These are phyloP conservation scores for Pistacia integerrima DNA, from an alignment of 345 rosid species.

Conservation along the genomic window DNA sequence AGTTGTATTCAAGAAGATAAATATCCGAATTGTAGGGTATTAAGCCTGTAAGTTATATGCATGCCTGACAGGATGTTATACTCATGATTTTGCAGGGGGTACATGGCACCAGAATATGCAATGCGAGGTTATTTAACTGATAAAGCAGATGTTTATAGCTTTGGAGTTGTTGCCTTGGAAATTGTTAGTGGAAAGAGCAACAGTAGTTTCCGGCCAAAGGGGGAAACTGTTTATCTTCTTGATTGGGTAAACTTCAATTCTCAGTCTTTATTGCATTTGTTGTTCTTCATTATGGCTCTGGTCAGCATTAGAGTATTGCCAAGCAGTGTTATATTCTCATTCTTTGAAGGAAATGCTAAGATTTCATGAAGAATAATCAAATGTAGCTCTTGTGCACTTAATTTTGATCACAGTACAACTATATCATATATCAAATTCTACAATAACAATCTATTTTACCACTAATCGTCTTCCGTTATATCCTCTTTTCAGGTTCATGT, in stretches of 20 bases:
- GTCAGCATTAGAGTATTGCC: background rate
- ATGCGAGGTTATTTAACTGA: slow-evolving; percentile 37
- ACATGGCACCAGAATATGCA: slow-evolving; percentile 48
- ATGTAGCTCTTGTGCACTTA: background rate
- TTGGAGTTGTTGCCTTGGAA: slow-evolving; percentile 42
- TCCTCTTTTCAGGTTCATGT: slow-evolving; percentile 25
- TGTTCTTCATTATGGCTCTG: background rate
- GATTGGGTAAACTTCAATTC: slow-evolving; percentile 31
- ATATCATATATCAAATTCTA: too few species aligned
- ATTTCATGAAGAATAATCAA: background rate
- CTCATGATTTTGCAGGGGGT: slow-evolving; percentile 30
- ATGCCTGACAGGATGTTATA: background rate
- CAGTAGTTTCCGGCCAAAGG: slow-evolving; percentile 6
- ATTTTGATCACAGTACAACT: background rate
- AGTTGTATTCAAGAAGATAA: background rate
- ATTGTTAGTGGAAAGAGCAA: slow-evolving; percentile 38
- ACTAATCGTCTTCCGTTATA: background rate
- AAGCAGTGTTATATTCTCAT: too few species aligned
- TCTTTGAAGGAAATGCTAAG: too few species aligned
- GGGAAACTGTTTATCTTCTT: slow-evolving; percentile 24
- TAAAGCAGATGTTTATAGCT: slow-evolving; percentile 44
- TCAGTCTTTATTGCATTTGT: background rate
- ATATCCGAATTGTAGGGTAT: background rate
- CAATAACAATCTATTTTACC: background rate
- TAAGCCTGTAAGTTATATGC: background rate